Evolutionary conservation across 768 basidiomycete genomes (phyloP).

Genomic region (Agaricus subrufescens): DNA sequence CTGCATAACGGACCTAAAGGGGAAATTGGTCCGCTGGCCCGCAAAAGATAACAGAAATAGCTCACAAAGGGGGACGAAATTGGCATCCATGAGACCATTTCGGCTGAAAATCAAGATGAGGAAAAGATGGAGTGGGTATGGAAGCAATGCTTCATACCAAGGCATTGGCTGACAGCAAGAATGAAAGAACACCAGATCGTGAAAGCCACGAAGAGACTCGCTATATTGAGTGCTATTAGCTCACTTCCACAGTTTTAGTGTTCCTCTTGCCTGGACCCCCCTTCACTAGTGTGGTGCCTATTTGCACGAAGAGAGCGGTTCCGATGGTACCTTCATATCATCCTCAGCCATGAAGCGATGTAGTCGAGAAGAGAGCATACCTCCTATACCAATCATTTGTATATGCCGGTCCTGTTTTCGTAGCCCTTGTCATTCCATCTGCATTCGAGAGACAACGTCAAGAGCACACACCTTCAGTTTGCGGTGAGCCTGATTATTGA

Average conservation of each 20-base stretch:
- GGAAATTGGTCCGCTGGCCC: not conserved
- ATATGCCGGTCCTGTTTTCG: slow-evolving; percentile 40
- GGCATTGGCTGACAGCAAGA: slow-evolving; percentile 44
- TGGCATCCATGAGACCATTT: slow-evolving; percentile 82
- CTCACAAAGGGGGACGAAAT: slow-evolving; percentile 71
- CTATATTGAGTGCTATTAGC: slow-evolving; percentile 18
- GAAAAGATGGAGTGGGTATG: not conserved
- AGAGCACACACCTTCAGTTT: slow-evolving; percentile 29
- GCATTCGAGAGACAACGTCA: not conserved
- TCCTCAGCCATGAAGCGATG: not conserved
- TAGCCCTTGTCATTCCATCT: not conserved
- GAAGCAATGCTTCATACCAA: slow-evolving; percentile 22
- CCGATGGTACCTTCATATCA: slow-evolving; percentile 55
- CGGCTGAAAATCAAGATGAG: slow-evolving; percentile 41
- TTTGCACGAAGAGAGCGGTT: slow-evolving; percentile 71
- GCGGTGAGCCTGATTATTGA: slow-evolving; percentile 30
- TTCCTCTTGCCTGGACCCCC: slow-evolving; percentile 55
- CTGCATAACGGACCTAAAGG: slow-evolving; percentile 50
- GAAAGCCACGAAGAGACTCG: slow-evolving; percentile 46
- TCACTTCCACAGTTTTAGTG: slow-evolving; percentile 24
- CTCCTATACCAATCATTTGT: slow-evolving; percentile 48
- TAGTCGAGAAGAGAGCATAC: slow-evolving; percentile 18
- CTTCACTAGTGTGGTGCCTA: slow-evolving; percentile 51
- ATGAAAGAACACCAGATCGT: slow-evolving; percentile 46
- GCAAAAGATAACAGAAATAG: not conserved